Base-by-base conservation (phyloP, 345 rosid genomes). In the Eutrema heterophyllum region DNA sequence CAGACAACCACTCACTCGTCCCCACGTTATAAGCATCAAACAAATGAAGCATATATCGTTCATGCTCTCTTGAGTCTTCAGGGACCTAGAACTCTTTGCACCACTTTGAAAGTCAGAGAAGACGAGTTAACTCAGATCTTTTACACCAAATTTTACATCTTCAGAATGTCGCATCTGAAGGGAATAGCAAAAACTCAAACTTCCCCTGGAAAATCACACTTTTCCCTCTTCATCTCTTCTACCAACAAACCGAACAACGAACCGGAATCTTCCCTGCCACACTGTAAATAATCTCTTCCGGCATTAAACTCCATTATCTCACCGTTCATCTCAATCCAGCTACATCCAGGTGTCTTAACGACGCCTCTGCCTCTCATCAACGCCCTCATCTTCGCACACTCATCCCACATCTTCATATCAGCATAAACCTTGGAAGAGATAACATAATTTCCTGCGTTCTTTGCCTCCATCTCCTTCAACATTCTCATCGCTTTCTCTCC, bases 291-390 rank as follows among this genome's bases (percentile, higher is more conserved):
- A 41, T 39, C 76, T 55, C 81, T 87, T 53, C 98, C 91, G 8
- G 96, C 88, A 71, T 72, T 88, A 82, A 91, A 93, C 76, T 91
- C 97, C 58, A 75, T 80, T 27, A 81, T 67, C 75, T 74, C 81
- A 71, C 77, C 76, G 50, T 80, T 71, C 11, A 86, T 82, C 65
- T 81, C 95, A 5, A 91, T 79, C 98, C 97, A 94, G 78, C 96
- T 94, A 76, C 98, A 91, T 13, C 97, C 98, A 13, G 96, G 95
- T 57, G 90, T 86, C 81, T 93, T 93, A 27, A 50, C 21, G 27
- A 91, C 82, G 27, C 94, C 96, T 63, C 80, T 81, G 30, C 82
- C 75, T 84, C 82, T 85, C 98, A 93, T 90, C 82, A 87, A 78
- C 3, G 59, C 63, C 73, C 97, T 85, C 89, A 84, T 86, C 75